Base-by-base conservation (phyloP, 2,329 filamentous ascomycete species). In the Colletotrichum plurivorum region DNA sequence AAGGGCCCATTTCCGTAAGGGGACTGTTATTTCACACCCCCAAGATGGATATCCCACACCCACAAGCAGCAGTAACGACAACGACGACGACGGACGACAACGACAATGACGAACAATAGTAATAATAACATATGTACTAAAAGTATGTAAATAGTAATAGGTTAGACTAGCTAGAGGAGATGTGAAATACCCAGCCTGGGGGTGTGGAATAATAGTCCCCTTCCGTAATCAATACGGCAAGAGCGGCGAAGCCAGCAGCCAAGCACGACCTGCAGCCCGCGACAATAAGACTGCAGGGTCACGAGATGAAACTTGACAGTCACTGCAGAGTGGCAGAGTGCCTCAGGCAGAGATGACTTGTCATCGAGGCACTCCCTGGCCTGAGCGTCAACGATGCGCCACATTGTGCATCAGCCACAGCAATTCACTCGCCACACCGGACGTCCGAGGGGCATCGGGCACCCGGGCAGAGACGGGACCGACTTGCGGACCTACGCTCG, bases 291-390 rank as follows among this genome's bases (percentile, higher is more conserved):
- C 57, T 60, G 57, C 20, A 59, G 45, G 56, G 56, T 59, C 56
- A 52, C 57, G 51, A 25, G 46, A 45, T 60, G 57, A 60, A 60
- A 60, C 57, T 25, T 60, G 15, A n/a, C 43, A 20, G 9, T 39
- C 27, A 7, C 27, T 59, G n/a, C n/a, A n/a, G n/a, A n/a, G n/a
- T n/a, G n/a, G 31, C 22, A 2, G 1, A 6, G 22, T 12, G 46
- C 57, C 57, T 60, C 27, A 60, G 57, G 46, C 57, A 60, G 16
- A 9, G 13, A 13, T 60, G 18, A 31, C 46, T 51, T 52, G 31
- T n/a, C 46, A 52, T 15, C 51, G 48, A 9, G 13, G 16, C 57
- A 43, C 31, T 43, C 0, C 2, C 2, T 52, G 46, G 25, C 52
- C 51, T 1, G 10, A 55, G 53, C 39, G 39, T 8, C 27, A 31